phyloP scores from a whole-genome alignment of 2,329 filamentous ascomycete genomes.

The Hymenoscyphus fraxineus region DNA sequence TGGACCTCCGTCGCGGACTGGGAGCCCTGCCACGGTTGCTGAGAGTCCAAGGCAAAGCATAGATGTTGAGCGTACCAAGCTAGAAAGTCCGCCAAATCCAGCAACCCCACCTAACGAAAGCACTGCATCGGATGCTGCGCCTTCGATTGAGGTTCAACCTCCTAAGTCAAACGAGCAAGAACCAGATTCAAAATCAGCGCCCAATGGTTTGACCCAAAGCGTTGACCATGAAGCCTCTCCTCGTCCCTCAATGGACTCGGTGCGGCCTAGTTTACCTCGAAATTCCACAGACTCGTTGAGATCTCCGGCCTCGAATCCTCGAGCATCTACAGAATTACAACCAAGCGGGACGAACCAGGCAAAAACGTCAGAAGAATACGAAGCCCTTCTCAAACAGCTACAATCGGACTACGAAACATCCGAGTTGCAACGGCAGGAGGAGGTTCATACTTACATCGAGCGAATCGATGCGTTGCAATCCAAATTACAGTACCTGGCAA shows the following conservation, averaged over 20 bases:
- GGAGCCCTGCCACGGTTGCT: constrained; percentile 47
- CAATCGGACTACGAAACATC: constrained; percentile 31
- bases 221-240: constrained; percentile 21
- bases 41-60: constrained; percentile 43
- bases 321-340: constrained; percentile 32
- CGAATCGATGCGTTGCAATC: constrained; percentile 87
- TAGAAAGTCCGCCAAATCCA: constrained; percentile 17
- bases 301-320: constrained; percentile 21
- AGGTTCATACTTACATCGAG: constrained; percentile 79
- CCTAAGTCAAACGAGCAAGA: background rate
- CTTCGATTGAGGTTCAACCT: constrained; percentile 19
- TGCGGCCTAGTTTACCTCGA: constrained; percentile 26
- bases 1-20: constrained; percentile 45
- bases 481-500: constrained; percentile 84
- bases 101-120: constrained; percentile 1
- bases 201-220: constrained; percentile 17
- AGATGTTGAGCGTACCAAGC: constrained; percentile 35
- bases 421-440: constrained; percentile 63
- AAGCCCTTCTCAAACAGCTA: constrained; percentile 38
- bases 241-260: constrained; percentile 31
- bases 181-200: constrained; percentile 7
- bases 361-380: constrained; percentile 37
- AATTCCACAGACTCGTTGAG: constrained; percentile 26
- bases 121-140: constrained; percentile 4
- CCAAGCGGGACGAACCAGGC: constrained; percentile 4